Evolutionary conservation across 176 grass and related monocot species (phyloP).

Genomic region (Saccharum spontaneum): DNA sequence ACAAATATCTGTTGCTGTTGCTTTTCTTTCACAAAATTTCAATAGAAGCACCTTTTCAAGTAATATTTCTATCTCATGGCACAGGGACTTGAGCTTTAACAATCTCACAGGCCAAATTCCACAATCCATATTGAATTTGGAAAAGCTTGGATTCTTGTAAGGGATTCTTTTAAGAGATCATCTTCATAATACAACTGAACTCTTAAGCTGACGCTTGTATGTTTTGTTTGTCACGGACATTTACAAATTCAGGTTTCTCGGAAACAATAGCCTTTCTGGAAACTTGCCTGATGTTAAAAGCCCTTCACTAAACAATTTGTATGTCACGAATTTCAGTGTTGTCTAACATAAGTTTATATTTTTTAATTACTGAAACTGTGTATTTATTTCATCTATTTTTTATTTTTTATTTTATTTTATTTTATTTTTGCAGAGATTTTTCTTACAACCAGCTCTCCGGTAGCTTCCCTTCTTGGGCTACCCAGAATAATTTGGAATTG

Average conservation of each 20-base stretch:
- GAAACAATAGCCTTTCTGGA: constrained; percentile 83
- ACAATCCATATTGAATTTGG: constrained; percentile 66
- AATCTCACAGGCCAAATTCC: constrained; percentile 80
- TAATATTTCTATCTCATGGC: constrained; percentile 5
- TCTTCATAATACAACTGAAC: background rate
- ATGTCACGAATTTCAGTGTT: constrained; percentile 12
- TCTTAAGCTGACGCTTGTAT: background rate
- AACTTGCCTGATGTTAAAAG: constrained; percentile 56
- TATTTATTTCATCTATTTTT: background rate
- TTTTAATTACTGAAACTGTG: background rate
- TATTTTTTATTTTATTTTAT: background rate
- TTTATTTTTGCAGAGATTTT: constrained; percentile 60
- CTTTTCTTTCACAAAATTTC: background rate
- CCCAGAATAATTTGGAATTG: constrained; percentile 52
- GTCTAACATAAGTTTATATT: background rate
- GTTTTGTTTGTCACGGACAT: background rate
- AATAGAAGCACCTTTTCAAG: background rate
- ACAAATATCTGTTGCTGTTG: background rate
- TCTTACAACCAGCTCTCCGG: constrained; percentile 88
- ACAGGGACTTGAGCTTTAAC: constrained; percentile 96
- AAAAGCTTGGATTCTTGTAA: constrained; percentile 59
- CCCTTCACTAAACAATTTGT: constrained; percentile 67
- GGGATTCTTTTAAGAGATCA: constrained; percentile 12
- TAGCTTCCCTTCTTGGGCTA: constrained; percentile 77
- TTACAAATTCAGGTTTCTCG: constrained; percentile 69